Base-by-base conservation (phyloP, 371 early-diverging fungal genomes). In the Cokeromyces recurvatus region DNA sequence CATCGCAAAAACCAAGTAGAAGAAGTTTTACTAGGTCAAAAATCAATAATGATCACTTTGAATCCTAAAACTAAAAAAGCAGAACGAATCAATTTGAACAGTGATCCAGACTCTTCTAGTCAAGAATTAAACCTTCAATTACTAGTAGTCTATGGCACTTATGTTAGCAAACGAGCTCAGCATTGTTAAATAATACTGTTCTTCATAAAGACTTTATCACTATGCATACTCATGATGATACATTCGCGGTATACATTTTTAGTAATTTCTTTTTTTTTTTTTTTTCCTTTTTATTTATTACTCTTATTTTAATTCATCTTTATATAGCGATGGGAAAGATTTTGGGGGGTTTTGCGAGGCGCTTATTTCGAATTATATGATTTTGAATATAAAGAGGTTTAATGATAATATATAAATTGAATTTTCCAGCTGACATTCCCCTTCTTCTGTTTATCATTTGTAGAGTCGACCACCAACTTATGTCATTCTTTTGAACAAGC, bases 311-410 rank as follows among this genome's bases (percentile, higher is more conserved):
- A 35, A 23, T 10, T 29, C 19, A 1, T 17, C 6, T 15, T 24
- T 35, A 31, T 29, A 35, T 34, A 65, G 66, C 36, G 58, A 50
- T 57, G 57, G 55, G 61, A 57, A 24, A 35, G 66, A 12, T 65
- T 60, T 29, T 65, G 66, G 66, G 66, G 62, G n/a, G 50, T 61
- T 15, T 40, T 65, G n/a, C 55, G 58, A 27, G 61, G 55, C 11
- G 55, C 49, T 39, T 55, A 65, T 31, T 52, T 65, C 34, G 55
- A 55, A n/a, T 20, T 65, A 6, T 61, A 61, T 39, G 66, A 65
- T 22, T 65, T 65, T 37, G 58, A 61, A 43, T n/a, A n/a, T n/a
- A n/a, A n/a, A n/a, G n/a, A n/a, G n/a, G n/a, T n/a, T n/a, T n/a
- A n/a, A n/a, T n/a, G n/a, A n/a, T n/a, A n/a, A n/a, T n/a, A n/a